Evolutionary conservation across 164 flowering plant species (phyloP), one percentile per base, ranked within the genome.

Genomic region (Vitis labrusca): DNA sequence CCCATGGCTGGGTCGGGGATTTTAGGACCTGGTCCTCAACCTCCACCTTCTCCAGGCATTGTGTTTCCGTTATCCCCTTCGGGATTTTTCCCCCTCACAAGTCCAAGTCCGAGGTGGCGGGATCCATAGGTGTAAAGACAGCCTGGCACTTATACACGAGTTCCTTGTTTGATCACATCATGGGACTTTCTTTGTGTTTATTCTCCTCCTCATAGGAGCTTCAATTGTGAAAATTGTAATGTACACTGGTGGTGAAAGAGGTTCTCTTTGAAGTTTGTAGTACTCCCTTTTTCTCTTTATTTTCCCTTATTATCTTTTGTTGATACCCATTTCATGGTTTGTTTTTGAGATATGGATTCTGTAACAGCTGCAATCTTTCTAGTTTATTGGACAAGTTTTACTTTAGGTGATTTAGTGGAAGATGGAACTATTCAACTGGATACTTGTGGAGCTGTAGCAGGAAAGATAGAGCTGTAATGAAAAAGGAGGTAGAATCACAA

Each of bases 11-110:
- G 88, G 19, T 64, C 90, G 1, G 99, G 99, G 78, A 86, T 91
- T 70, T 82, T 95, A 68, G 98, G 98, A 63, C 91, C 97, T 10
- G 97, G 93, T n/a, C 98, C 97, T 63, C 94, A 88, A 27, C 86
- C 85, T 61, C 96, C 91, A 9, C 89, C 80, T 47, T 93, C 99
- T 44, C 98, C 98, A 0, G 91, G 94, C 10, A 48, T 80, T 59
- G 65, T 82, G 2, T 93, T 90, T 68, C 97, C 99, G 2, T 62
- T 84, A 6, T 90, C 97, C 3, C 96, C 99, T 48, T 82, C 94
- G 0, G 94, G 90, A 1, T 85, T 88, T 70, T 88, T 89, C 73
- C 88, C 94, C 13, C 44, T 88, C 3, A 48, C 79, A 55, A 93
- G 97, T 77, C 98, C 99, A 55, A 23, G 27, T 23, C 27, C 27